These are phyloP conservation scores for Pythium dissotocum DNA, from an alignment of 352 stramenopile species.

Conservation along the genomic window DNA sequence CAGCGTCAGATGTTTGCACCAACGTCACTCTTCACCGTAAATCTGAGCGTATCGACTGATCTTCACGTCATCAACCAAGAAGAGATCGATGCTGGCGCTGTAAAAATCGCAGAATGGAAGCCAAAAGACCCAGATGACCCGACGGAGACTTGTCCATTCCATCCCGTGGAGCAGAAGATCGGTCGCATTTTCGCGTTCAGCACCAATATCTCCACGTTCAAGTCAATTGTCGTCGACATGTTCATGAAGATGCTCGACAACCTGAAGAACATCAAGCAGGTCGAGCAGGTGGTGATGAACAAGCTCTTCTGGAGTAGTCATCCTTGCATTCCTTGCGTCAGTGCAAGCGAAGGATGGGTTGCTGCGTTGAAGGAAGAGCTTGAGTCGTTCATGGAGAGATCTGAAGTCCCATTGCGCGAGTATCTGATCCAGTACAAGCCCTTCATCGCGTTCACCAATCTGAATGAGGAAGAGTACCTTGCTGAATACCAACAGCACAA, in stretches of 20 bases:
- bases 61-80: slow-evolving; percentile 77
- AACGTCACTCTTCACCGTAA: slow-evolving; percentile 73
- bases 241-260: slow-evolving; percentile 83
- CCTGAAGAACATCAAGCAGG: slow-evolving; percentile 83
- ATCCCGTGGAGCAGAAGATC: slow-evolving; percentile 40
- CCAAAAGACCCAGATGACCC: slow-evolving; percentile 71
- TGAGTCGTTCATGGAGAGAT: slow-evolving; percentile 57
- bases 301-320: slow-evolving; percentile 95
- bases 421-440: slow-evolving; percentile 86
- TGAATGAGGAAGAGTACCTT: slow-evolving; percentile 89
- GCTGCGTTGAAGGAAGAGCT: slow-evolving; percentile 56
- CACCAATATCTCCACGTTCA: slow-evolving; percentile 66
- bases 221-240: slow-evolving; percentile 56
- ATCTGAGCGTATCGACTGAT: slow-evolving; percentile 67
- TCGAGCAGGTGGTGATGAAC: slow-evolving; percentile 93
- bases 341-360: slow-evolving; percentile 87
- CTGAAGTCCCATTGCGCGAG: slow-evolving; percentile 49
- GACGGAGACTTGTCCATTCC: slow-evolving; percentile 59
- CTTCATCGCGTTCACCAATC: slow-evolving; percentile 89
- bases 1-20: slow-evolving; percentile 63
- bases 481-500: slow-evolving; percentile 73
- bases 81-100: slow-evolving; percentile 55
- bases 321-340: slow-evolving; percentile 84
- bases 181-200: slow-evolving; percentile 69
- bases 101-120: slow-evolving; percentile 55